Evolutionary conservation across 2,329 filamentous ascomycete species (phyloP), one percentile per base, ranked within the genome.

Genomic region (Pestalotiopsis sp.): DNA sequence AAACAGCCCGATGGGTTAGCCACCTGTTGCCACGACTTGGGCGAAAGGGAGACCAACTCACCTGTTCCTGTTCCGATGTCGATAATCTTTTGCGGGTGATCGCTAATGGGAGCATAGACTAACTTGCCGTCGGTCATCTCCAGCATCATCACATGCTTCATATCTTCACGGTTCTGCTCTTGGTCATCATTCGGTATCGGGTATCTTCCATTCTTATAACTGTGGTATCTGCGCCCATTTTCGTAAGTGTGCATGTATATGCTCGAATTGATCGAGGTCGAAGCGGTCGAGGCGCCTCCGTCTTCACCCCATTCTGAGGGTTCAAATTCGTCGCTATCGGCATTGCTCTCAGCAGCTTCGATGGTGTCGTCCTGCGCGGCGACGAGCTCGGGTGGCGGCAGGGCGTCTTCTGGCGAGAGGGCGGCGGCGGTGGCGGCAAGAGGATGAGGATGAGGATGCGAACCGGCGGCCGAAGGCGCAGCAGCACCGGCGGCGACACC

Each of bases 31-130:
- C 14, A 27, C 9, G 25, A 14, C 52, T 60, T 25, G 27, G 20
- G 20, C 13, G 14, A 25, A 60, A 14, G 23, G 23, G 17, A 25
- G 63, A 45, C 20, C 7, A 45, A 25, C 71, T 72, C 73, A 81
- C 83, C 83, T 12, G 82, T 86, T 4, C 85, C 85, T 1, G 85
- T 87, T 14, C 85, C 85, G 1, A 74, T 71, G 58, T 82, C 80
- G 13, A 82, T 68, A 17, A 83, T 78, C 63, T 72, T 76, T 59
- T 83, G 79, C 17, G 78, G 77, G 62, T 78, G 74, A 5, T 78
- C 73, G 39, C 75, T 73, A 27, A 87, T 72, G 1, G 83, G 84
- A 36, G 83, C 79, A 66, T 80, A 78, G 67, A 82, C 81, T 14
- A 86, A 77, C 63, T 76, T 74, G 0, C 80, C 81, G 2, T 79